Base-by-base conservation (phyloP, 1,284 basidiomycete genomes). In the Sutorius eximius region DNA sequence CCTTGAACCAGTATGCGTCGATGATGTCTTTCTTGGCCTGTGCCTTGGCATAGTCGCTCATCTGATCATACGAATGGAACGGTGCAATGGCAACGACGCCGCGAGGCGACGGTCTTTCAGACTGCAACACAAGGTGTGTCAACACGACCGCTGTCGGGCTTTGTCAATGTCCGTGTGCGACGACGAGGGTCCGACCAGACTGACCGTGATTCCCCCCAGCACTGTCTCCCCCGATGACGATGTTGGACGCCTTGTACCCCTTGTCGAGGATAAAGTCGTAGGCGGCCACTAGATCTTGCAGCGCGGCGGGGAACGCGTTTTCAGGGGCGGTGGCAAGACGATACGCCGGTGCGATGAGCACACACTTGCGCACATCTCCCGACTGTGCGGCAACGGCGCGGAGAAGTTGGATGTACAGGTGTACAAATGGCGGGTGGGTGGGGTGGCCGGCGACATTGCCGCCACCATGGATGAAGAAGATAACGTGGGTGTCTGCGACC, bases 381-480 rank as follows among this genome's bases (percentile, higher is more conserved):
- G 65, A 32, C 10, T 11, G 45, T 7, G 46, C n/a, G 1, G 54
- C 60, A 18, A 55, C 27, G 2, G 46, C 48, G 1, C 52, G 57
- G 22, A 71, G 63, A 3, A 70, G 16, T 4, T 51, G 33, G 16
- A 27, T 15, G 15, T 45, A 68, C 6, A 68, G 45, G 0, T 41
- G 13, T 12, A 57, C 6, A 8, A 49, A 62, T 0, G 46, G 32
- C 1, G 2, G 8, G 0, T 48, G 2, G 3, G 57, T 49, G 37
- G 69, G 69, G 42, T 69, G 67, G 0, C 69, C 57, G 2, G 27
- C 0, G 24, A 67, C 0, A 30, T 66, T 57, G 0, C 49, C 65
- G 6, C 65, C 68, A 8, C 68, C 67, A 11, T 71, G 65, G 11
- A 68, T 49, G 47, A 59, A 61, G 48, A 67, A 64, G 46, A 70